Evolutionary conservation across 1,284 basidiomycete species (phyloP), one percentile per base, ranked within the genome.

Genomic region (Ganoderma sinense): DNA sequence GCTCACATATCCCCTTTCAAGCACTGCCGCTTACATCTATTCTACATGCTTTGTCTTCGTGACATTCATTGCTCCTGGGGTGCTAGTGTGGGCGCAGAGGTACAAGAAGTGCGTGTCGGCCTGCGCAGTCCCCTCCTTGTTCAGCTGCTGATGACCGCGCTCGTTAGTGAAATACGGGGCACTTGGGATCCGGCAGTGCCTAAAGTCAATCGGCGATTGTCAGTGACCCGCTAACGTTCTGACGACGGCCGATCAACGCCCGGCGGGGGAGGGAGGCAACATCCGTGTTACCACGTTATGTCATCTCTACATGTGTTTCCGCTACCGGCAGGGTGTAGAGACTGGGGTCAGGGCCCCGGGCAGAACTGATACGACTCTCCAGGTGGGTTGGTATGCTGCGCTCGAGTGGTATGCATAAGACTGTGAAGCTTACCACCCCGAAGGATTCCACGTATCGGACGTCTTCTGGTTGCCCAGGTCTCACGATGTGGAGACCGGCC

Each of bases 1-100:
- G 69, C 82, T 93, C 67, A 86, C 87, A 29, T 79, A 81, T 43
- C 81, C 86, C 3, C 78, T 93, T 64, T 92, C 91, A 31, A 79
- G 79, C 41, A 84, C 85, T 18, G 83, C 88, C 62, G 85, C 86
- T 53, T 85, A 78, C 68, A 81, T 92, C 56, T 89, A 88, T 76
- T 79, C 80, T 8, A 78, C 82, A 55, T 80, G 84, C 26, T 84
- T 93, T 53, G 74, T 84, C 53, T 86, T 88, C 66, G 85, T 92
- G 36, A 91, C 89, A 10, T 90, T 95, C 75, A 79, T 89, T 59
- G 93, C 91, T 5, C 94, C 94, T 10, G 89, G 82, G 39, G 82
- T 92, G 56, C 82, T 95, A 40, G 86, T 95, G 65, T 94, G 93
- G 92, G 92, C 93, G 2, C 94, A 95, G 82, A 87, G 86, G 77